These are phyloP conservation scores for Neotropicomus parvogracilis DNA, from an alignment of 1,284 basidiomycete species.

Conservation along the genomic window DNA sequence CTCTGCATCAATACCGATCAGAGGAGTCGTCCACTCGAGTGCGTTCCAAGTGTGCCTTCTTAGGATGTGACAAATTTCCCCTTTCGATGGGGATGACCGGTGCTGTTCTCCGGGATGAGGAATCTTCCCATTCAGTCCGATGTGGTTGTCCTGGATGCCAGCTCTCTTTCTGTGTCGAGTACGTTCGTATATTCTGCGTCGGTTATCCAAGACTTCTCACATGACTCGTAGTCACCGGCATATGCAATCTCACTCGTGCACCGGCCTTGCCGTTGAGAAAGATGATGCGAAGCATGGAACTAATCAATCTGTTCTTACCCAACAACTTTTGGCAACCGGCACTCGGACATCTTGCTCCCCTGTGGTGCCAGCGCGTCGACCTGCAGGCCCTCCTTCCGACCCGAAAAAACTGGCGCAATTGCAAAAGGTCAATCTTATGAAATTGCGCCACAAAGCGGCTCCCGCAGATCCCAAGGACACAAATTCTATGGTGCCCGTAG, in stretches of 20 bases:
- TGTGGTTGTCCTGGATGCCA: conserved; percentile 52
- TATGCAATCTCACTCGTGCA: conserved; percentile 53
- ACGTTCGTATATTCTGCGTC: conserved; percentile 20
- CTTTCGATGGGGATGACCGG: conserved; percentile 41
- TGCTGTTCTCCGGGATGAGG: conserved; percentile 28
- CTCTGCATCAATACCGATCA: conserved; percentile 11
- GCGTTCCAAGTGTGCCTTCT: conserved; percentile 48
- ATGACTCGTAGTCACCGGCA: conserved; percentile 52
- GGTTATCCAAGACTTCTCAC: conserved; percentile 12
- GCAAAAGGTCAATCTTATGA: conserved; percentile 62
- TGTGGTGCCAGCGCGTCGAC: conserved; percentile 20
- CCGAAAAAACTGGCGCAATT: conserved; percentile 53
- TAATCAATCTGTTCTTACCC: conserved; percentile 52
- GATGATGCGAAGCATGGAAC: conserved; percentile 40
- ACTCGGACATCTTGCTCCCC: conserved; percentile 20
- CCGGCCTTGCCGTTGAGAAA: conserved; percentile 16
- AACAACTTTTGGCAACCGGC: conserved; percentile 45
- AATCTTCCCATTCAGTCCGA: conserved; percentile 2
- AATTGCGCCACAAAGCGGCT: conserved; percentile 64
- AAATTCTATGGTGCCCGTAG: conserved; percentile 40
- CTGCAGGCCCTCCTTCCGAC: conserved; percentile 41
- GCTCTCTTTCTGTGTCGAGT: conserved; percentile 62
- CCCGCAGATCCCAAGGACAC: conserved; percentile 59
- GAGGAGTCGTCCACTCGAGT: conserved; percentile 17
- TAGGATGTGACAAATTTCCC: conserved; percentile 51